Evolutionary conservation across 306 rosid genomes (phyloP), one percentile per base, ranked within the genome.

Genomic region (Lathyrus aphaca): DNA sequence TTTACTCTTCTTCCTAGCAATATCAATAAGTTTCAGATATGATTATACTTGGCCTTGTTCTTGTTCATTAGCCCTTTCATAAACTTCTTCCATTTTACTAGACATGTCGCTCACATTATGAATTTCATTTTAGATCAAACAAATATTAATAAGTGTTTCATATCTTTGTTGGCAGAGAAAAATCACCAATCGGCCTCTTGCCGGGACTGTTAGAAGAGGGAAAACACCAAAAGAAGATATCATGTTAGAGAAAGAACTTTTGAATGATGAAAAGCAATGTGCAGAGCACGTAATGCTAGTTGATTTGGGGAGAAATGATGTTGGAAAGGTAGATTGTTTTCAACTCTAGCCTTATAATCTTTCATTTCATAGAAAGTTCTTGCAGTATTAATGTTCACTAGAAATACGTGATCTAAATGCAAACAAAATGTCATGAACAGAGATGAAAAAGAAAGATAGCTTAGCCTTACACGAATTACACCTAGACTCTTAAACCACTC

Each of bases 231-330:
- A 88, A 74, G 99, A 94, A 75, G 99, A 94, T 81, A 4, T 62
- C 8, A 81, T 87, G 91, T 63, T 91, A 84, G 97, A 94, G 86
- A 77, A 81, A 61, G 89, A 91, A 51, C 97, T 91, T 68, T 76
- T 94, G 80, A 86, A 75, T 43, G 97, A 94, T 79, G 87, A 81
- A 70, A 94, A 94, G 84, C 99, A 94, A 79, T 72, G 90, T 39
- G 97, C 99, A 8, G 99, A 91, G 82, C 99, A 94, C 39, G 86
- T 86, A 57, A 94, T 91, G 99, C 83, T 91, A 12, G 99, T 94
- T 74, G 99, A 94, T 73, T 81, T 91, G 85, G 99, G 99, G 49
- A 87, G 99, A 81, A 94, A 91, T 77, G 97, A 94, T 43, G 99
- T 94, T 13, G 99, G 99, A 71, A 94, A 84, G 99, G 99, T 93